Evolutionary conservation across 1,139 yeast genomes (phyloP), one percentile per base, ranked within the genome.

Genomic region (Saccharomyces hybrid): DNA sequence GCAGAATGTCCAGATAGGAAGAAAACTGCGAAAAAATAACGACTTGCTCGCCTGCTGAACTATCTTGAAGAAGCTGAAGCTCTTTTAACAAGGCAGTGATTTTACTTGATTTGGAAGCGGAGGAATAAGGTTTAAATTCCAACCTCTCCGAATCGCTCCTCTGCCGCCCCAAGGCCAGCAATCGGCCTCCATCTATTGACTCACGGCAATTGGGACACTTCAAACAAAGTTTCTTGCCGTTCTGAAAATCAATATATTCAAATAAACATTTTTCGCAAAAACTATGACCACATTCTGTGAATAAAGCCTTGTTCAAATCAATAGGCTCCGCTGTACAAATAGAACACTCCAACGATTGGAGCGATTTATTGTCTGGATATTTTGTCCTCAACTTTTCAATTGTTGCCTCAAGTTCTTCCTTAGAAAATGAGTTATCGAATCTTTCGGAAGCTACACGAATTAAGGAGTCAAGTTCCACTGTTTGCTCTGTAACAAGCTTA

Each of bases 1-100:
- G 86, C 54, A 93, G 81, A 7, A 89, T 74, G 67, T 89, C 96
- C 57, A 93, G 70, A 63, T 83, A 91, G 0, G 90, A 79, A 0
- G 97, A 86, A 64, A 93, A 93, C 64, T 91, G 98, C 0, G 97
- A 89, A 67, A 93, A 91, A 0, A 93, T 93, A 52, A 93, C 90
- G 3, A 87, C 82, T 63, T 86, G 91, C 57, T 84, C 88, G 27
- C 80, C 81, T 3, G 87, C 81, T 38, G 77, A 75, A 52, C 80
- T 80, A 28, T 76, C 78, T 59, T 77, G 76, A 16, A 86, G 72
- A 46, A 69, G 74, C 55, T 77, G 75, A 42, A 88, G 70, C 64
- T 86, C 90, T 8, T 74, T 70, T 4, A 88, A 61, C 34, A 93
- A 74, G 0, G 96, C 90, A 57, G 81, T 81, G 11, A 90, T 75